Percentiles rank a stretch among this genome's conserved stretches.
Conservation (phyloP, 805 yeast genomes). For the Metschnikowia matae region DNA sequence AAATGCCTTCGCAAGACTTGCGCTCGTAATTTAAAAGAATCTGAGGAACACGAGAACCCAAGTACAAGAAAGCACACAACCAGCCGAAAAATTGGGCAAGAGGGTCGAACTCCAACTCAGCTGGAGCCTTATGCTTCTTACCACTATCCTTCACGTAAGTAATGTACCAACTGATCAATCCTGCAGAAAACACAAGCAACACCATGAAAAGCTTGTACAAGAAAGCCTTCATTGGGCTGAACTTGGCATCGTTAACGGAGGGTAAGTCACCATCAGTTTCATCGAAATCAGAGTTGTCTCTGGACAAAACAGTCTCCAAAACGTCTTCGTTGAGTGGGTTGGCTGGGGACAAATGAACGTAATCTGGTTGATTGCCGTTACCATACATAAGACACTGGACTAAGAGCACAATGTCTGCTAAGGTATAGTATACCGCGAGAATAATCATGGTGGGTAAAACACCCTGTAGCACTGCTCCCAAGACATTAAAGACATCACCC, state of each 20-base stretch:
- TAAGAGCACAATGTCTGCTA: slow-evolving; percentile 81
- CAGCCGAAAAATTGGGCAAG: slow-evolving; percentile 87
- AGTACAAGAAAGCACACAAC: slow-evolving; percentile 67
- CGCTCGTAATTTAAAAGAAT: slow-evolving; percentile 78
- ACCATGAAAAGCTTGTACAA: slow-evolving; percentile 50
- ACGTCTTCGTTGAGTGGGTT: slow-evolving; percentile 74
- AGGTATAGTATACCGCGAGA: slow-evolving; percentile 86
- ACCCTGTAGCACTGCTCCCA: slow-evolving; percentile 87
- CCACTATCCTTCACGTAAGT: slow-evolving; percentile 47
- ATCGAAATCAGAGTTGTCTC: slow-evolving; percentile 26
- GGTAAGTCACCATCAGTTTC: slow-evolving; percentile 25
- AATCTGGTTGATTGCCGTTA: slow-evolving; percentile 56
- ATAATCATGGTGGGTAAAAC: slow-evolving; percentile 93
- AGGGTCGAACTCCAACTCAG: slow-evolving; percentile 58
- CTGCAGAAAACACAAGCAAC: slow-evolving; percentile 64
- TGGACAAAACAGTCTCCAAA: slow-evolving; percentile 54
- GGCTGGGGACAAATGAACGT: slow-evolving; percentile 82
- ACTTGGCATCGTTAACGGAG: slow-evolving; percentile 12
- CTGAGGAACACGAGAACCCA: slow-evolving; percentile 93
- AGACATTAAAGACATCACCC: slow-evolving; percentile 90
- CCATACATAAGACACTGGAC: slow-evolving; percentile 84
- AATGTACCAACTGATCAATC: slow-evolving; percentile 83
- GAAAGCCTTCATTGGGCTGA: slow-evolving; percentile 21
- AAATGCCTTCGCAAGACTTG: slow-evolving; percentile 92
- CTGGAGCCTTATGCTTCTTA: slow-evolving; percentile 27